A percentile compares a stretch with the other conserved stretches of the same genome.
These are phyloP conservation scores for Castanea crenata DNA, from an alignment of 306 rosid species.

Conservation along the genomic window DNA sequence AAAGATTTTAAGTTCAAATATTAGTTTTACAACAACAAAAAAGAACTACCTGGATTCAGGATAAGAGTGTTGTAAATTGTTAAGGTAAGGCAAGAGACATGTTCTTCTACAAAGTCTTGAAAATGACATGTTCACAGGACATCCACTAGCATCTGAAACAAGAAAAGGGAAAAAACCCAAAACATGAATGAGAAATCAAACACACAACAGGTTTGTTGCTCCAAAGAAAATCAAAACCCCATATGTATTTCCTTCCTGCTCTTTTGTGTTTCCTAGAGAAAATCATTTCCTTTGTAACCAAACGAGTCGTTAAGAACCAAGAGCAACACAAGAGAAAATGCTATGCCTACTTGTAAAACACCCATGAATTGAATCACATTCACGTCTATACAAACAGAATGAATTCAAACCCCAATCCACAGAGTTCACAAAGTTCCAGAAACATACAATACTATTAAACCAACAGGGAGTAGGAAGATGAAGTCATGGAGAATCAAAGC, in stretches of 20 bases:
- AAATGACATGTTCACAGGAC: slow-evolving; percentile 47
- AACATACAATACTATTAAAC: no score
- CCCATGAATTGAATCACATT: no score
- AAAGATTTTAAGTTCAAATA: background rate
- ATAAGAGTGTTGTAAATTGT: slow-evolving; percentile 21
- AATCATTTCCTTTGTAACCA: background rate
- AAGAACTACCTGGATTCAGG: slow-evolving; percentile 40
- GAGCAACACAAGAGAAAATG: no score
- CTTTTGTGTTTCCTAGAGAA: background rate
- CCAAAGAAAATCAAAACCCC: no score
- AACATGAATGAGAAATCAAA: slow-evolving; percentile 6
- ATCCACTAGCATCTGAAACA: slow-evolving; percentile 28
- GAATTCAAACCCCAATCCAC: no score
- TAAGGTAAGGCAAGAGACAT: slow-evolving; percentile 28
- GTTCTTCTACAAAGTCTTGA: slow-evolving; percentile 48
- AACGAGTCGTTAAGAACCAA: no score
- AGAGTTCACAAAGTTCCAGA: no score
- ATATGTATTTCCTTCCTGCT: background rate
- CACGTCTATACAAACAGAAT: no score
- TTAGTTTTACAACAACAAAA: background rate
- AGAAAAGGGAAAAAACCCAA: slow-evolving; percentile 15
- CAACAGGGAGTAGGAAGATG: no score
- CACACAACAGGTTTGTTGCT: background rate
- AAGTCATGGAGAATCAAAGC: no score
- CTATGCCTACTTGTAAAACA: no score